Base-by-base conservation (phyloP, 768 basidiomycete genomes). In the Lactarius evosmus region DNA sequence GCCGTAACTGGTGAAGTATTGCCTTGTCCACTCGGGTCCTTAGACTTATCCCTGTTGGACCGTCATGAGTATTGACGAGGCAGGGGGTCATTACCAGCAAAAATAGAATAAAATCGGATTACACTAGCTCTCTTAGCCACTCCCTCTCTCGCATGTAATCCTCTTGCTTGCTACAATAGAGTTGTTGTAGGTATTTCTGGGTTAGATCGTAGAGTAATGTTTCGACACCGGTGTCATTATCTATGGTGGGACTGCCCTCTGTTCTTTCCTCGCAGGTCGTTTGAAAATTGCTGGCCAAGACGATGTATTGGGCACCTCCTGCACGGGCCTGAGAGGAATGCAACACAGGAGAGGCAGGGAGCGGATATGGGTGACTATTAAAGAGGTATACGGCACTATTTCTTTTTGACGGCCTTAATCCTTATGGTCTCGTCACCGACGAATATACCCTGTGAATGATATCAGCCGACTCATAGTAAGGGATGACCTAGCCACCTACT, bases 341-440 rank as follows among this genome's bases (percentile, higher is more conserved):
- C 6, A 32, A n/a, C 19, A 58, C 32, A 19, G 38, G 22, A 32
- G n/a, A 32, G 25, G 17, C 29, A 55, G 46, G 22, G 7, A 17
- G 52, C 17, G 38, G 49, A 38, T n/a, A 50, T 56, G 32, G 16
- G 61, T 34, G 50, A 33, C 22, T n/a, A 38, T 36, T 58, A 59
- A 33, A 51, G 16, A 52, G 34, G 30, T 62, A 69, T 54, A 60
- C 7, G 22, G 32, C 34, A 75, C 82, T 92, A 97, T 80, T 97
- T 97, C 85, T 96, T 98, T 81, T 94, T 95, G 63, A 95, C 87
- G 66, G 86, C 85, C 78, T 92, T 97, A 66, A 97, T 88, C 72
- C 89, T 85, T 71, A 98, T 89, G 58, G 87, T 89, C 75, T 99
- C 96, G 70, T 86, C 83, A n/a, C 92, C 95, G 58, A 98, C 84